A percentile compares a stretch with the other conserved stretches of the same genome.
Conservation (phyloP, 106 monocot species). For the Amphibolis antarctica region DNA sequence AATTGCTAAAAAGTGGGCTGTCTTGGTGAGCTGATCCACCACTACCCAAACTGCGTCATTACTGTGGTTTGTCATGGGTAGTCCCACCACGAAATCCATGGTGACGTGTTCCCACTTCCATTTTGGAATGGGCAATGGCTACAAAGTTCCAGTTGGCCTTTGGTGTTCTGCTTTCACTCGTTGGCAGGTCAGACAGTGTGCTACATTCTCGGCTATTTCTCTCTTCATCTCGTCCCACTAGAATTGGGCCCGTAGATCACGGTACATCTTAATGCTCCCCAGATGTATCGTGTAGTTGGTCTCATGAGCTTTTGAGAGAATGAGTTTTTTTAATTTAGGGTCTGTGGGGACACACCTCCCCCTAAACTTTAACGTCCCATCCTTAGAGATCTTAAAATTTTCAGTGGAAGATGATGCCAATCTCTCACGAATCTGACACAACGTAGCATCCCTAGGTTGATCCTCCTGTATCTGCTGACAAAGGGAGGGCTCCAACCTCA, state of each 20-base stretch:
- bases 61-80: background rate
- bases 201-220: background rate
- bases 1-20: background rate
- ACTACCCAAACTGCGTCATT: too few species aligned
- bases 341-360: slow-evolving; percentile 4
- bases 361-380: too few species aligned
- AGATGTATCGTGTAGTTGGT: background rate
- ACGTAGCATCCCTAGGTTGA: too few species aligned
- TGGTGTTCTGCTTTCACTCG: too few species aligned
- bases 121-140: slow-evolving; percentile 3
- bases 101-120: too few species aligned
- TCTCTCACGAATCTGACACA: too few species aligned
- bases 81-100: slow-evolving; percentile 1
- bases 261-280: slow-evolving; percentile 6
- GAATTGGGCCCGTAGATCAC: background rate
- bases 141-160: background rate
- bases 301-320: slow-evolving; percentile 2
- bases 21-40: background rate
- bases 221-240: slow-evolving; percentile 10
- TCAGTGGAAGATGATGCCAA: too few species aligned
- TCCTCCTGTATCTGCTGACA: too few species aligned
- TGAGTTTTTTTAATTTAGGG: background rate
- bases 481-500: too few species aligned
- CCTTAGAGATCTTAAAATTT: too few species aligned
- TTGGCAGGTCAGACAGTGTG: slow-evolving; percentile 2